Evolutionary conservation across 2,329 filamentous ascomycete genomes (phyloP).

Genomic region (Ampelomyces quisqualis): DNA sequence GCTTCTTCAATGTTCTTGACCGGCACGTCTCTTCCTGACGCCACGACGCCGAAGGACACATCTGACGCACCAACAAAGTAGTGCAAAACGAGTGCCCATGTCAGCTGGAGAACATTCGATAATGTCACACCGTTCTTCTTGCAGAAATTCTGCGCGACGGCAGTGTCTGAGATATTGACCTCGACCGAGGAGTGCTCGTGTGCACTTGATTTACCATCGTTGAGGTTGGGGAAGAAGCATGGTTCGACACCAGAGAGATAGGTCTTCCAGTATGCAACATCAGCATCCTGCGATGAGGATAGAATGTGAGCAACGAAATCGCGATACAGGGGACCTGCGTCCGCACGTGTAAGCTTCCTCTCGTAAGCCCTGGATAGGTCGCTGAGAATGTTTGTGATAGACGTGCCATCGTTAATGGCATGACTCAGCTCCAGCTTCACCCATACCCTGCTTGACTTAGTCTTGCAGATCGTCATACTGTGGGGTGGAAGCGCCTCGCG

Average conservation of each 20-base stretch:
- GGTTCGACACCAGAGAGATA: constrained; percentile 50
- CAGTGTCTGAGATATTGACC: constrained; percentile 40
- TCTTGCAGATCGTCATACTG: constrained; percentile 50
- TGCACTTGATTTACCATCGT: constrained; percentile 38
- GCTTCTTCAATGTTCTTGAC: constrained; percentile 52
- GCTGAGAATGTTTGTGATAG: constrained; percentile 51
- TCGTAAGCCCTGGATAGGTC: constrained; percentile 52
- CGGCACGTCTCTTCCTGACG: constrained; percentile 56
- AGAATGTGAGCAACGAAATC: constrained; percentile 42
- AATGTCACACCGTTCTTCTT: constrained; percentile 48
- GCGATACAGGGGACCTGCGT: constrained; percentile 42
- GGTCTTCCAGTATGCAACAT: constrained; percentile 49
- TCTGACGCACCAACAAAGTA: constrained; percentile 51
- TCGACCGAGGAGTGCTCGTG: constrained; percentile 42
- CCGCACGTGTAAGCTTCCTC: constrained; percentile 41
- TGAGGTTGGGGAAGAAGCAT: constrained; percentile 49
- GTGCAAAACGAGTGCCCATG: constrained; percentile 55
- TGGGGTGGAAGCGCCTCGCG: constrained; percentile 46
- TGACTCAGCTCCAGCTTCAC: constrained; percentile 55
- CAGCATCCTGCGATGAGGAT: constrained; percentile 30
- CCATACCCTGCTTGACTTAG: constrained; percentile 41
- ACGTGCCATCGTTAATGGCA: constrained; percentile 53
- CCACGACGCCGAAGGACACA: constrained; percentile 57
- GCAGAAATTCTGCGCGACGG: constrained; percentile 40
- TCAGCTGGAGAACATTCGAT: constrained; percentile 54